These are phyloP conservation scores for Leucogyrophana mollusca DNA, from an alignment of 768 basidiomycete species.

Conservation along the genomic window DNA sequence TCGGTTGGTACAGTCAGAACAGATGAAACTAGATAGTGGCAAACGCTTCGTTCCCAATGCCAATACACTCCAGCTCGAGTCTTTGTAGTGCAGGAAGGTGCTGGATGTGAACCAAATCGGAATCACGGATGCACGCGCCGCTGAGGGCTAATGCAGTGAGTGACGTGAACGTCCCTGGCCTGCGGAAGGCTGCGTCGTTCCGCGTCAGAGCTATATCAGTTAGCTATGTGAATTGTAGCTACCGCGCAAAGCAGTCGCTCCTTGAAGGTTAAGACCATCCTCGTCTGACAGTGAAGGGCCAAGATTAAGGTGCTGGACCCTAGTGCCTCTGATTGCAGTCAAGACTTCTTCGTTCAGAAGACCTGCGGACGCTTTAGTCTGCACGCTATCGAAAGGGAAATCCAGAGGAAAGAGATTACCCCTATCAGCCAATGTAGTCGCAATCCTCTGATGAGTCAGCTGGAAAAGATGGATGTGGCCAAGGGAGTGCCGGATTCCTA, in stretches of 20 bases:
- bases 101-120: constrained; percentile 50
- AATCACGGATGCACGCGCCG: constrained; percentile 42
- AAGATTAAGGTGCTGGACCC: constrained; percentile 44
- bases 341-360: constrained; percentile 47
- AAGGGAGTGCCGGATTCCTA: constrained; percentile 1
- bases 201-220: constrained; percentile 1
- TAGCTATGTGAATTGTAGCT: constrained; percentile 9
- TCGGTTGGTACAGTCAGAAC: constrained; percentile 1
- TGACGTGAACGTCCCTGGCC: constrained; percentile 49
- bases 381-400: constrained; percentile 29
- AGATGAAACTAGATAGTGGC: constrained; percentile 14
- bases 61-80: constrained; percentile 50
- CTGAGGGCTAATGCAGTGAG: constrained; percentile 52
- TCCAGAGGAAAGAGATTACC: constrained; percentile 31
- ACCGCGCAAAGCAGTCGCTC: constrained; percentile 45
- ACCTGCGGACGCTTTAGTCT: constrained; percentile 30
- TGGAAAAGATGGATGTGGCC: constrained; percentile 1
- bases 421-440: constrained; percentile 25
- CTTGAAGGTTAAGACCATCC: constrained; percentile 49
- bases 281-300: constrained; percentile 45
- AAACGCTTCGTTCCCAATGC: constrained; percentile 63
- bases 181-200: constrained; percentile 43
- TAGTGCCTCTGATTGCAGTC: constrained; percentile 43
- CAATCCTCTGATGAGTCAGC: constrained; percentile 39
- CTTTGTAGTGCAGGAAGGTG: constrained; percentile 49